A percentile compares a stretch with the other conserved stretches of the same genome.
Evolutionary conservation across 2,329 filamentous ascomycete genomes (phyloP).

Genomic region (Colletotrichum sojae): DNA sequence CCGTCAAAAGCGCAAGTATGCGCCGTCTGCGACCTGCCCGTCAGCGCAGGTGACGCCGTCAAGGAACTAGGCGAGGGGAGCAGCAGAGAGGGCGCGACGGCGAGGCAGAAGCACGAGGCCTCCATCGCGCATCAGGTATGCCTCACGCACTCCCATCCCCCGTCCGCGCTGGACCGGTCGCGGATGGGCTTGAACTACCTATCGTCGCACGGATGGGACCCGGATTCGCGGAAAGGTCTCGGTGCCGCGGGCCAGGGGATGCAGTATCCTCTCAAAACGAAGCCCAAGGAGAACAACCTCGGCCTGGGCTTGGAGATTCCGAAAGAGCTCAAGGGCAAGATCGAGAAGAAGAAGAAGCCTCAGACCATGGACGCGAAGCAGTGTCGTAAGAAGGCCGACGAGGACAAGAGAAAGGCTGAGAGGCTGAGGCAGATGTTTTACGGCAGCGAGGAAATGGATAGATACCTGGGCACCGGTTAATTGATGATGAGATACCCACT

Average conservation of each 20-base stretch:
- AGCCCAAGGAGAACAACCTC: slow-evolving; percentile 79
- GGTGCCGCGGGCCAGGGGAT: slow-evolving; percentile 81
- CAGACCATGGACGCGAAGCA: slow-evolving; percentile 78
- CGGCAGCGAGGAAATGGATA: slow-evolving; percentile 80
- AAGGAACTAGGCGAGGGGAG: slow-evolving; percentile 31
- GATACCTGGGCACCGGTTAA: slow-evolving; percentile 70
- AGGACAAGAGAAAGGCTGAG: slow-evolving; percentile 74
- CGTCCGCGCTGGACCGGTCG: slow-evolving; percentile 78
- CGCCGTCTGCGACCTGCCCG: slow-evolving; percentile 53
- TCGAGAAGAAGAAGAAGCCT: slow-evolving; percentile 58
- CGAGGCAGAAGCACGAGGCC: slow-evolving; percentile 64
- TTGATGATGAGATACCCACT: slow-evolving; percentile 25
- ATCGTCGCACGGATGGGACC: slow-evolving; percentile 79
- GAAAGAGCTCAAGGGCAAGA: slow-evolving; percentile 56
- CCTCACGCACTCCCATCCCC: slow-evolving; percentile 78
- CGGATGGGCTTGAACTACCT: slow-evolving; percentile 79
- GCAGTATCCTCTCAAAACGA: slow-evolving; percentile 80
- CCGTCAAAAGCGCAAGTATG: slow-evolving; percentile 45
- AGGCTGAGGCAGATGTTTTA: slow-evolving; percentile 81
- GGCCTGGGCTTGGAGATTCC: slow-evolving; percentile 75
- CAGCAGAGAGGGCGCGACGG: slow-evolving; percentile 40
- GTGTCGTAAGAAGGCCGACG: slow-evolving; percentile 71
- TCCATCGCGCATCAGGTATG: slow-evolving; percentile 81
- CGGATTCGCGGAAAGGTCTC: slow-evolving; percentile 79
- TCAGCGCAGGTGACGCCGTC: slow-evolving; percentile 44